Evolutionary conservation across 306 rosid genomes (phyloP).

Genomic region (Trifolium pratense): DNA sequence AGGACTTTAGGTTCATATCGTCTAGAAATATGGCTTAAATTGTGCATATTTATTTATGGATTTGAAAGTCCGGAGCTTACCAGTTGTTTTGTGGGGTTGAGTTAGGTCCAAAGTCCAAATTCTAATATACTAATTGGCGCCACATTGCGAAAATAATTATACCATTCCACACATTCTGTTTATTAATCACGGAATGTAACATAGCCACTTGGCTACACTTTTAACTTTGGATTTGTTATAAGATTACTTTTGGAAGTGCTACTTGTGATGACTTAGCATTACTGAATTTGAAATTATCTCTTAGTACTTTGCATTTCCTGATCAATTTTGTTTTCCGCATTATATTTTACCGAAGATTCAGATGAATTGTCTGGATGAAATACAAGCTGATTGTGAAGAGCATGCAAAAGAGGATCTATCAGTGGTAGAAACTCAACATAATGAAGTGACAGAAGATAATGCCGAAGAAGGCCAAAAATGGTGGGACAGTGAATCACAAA

Average conservation of each 20-base stretch:
- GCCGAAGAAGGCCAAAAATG: slow-evolving; percentile 67
- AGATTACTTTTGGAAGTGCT: slow-evolving; percentile 14
- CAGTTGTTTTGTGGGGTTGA: not conserved
- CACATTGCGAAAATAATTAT: not conserved
- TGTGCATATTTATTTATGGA: not conserved
- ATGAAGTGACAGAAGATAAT: slow-evolving; percentile 46
- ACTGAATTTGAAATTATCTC: slow-evolving; percentile 15
- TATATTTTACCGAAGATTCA: slow-evolving; percentile 37
- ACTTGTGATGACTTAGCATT: slow-evolving; percentile 9
- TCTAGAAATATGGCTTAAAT: not conserved
- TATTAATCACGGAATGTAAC: slow-evolving; percentile 1
- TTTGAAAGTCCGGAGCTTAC: not conserved
- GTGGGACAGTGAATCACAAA: slow-evolving; percentile 92
- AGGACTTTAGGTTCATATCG: not conserved
- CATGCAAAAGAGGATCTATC: slow-evolving; percentile 41
- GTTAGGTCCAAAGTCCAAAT: not conserved
- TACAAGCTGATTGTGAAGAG: slow-evolving; percentile 49
- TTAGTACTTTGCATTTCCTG: slow-evolving; percentile 28
- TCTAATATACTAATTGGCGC: slow-evolving; percentile 7
- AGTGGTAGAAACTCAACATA: slow-evolving; percentile 36
- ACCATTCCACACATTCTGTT: not conserved
- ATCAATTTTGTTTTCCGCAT: slow-evolving; percentile 16
- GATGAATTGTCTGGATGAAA: slow-evolving; percentile 49
- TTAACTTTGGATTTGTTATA: not conserved
- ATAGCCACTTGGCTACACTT: slow-evolving; percentile 11